Conservation (phyloP, 345 rosid genomes). For the Clausena lansium region DNA sequence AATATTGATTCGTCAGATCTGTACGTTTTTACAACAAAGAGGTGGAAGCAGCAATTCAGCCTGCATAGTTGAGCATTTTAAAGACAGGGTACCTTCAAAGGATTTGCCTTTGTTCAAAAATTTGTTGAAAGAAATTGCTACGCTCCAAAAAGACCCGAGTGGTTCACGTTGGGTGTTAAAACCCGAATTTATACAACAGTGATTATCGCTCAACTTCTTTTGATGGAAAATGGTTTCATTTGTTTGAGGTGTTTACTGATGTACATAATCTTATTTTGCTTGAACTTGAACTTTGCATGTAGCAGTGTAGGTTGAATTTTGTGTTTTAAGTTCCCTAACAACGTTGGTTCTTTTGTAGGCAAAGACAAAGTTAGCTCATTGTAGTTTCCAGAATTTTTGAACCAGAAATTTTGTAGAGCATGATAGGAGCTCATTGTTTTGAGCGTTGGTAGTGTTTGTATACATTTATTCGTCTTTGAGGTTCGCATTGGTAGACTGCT, state of each 20-base stretch:
- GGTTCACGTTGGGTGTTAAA: constrained; percentile 79
- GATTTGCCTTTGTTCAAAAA: constrained; percentile 70
- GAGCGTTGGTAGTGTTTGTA: background rate
- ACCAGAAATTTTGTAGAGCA: background rate
- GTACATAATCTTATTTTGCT: background rate
- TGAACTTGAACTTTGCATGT: background rate
- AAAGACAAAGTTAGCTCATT: background rate
- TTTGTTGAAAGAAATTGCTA: constrained; percentile 86
- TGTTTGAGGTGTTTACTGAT: background rate
- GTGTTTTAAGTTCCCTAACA: background rate
- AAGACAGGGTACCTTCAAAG: constrained; percentile 54
- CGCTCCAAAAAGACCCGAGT: constrained; percentile 39
- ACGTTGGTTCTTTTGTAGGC: background rate
- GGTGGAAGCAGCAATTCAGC: constrained; percentile 69
- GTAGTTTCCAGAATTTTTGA: background rate
- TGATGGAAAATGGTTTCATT: background rate
- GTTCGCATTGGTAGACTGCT: too few relatives aligned
- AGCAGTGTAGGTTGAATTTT: background rate
- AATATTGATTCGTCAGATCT: constrained; percentile 69
- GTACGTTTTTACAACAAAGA: constrained; percentile 74
- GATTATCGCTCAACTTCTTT: background rate
- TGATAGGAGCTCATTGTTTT: background rate
- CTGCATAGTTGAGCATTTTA: constrained; percentile 72
- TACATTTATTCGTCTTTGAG: background rate
- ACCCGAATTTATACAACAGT: constrained; percentile 50